Evolutionary conservation across 2,329 filamentous ascomycete species (phyloP).

Genomic region (Alternaria longipes): DNA sequence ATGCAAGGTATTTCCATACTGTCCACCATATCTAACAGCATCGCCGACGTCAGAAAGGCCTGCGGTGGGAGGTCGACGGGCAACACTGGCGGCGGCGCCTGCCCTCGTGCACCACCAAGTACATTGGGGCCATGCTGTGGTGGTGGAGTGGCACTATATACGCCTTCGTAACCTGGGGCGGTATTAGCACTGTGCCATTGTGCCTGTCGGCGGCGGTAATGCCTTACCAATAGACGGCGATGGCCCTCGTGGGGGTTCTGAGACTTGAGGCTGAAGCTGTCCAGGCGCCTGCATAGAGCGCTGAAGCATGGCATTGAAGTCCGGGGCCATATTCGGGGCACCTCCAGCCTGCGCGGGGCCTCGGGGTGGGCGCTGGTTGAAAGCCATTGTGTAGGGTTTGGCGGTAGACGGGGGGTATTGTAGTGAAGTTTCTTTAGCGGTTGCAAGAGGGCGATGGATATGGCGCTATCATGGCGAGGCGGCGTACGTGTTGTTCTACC

Average conservation of each 20-base stretch:
- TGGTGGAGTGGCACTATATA: constrained; percentile 52
- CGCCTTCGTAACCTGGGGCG: constrained; percentile 45
- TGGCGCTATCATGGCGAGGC: constrained; percentile 44
- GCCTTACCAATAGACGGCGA: constrained; percentile 39
- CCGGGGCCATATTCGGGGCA: constrained; percentile 40
- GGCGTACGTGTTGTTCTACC: constrained; percentile 25
- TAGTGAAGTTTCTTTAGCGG: constrained; percentile 28
- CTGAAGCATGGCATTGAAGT: constrained; percentile 51
- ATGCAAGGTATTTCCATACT: constrained; percentile 63
- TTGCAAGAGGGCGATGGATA: constrained; percentile 25
- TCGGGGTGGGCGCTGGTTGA: constrained; percentile 40
- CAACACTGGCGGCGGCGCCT: constrained; percentile 37
- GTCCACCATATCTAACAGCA: constrained; percentile 94
- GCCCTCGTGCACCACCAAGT: constrained; percentile 41
- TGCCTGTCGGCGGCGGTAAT: constrained; percentile 3
- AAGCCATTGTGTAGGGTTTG: constrained; percentile 34
- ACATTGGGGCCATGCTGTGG: constrained; percentile 60
- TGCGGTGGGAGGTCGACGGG: constrained; percentile 74
- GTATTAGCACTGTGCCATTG: constrained; percentile 26
- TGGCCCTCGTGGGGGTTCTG: constrained; percentile 36
- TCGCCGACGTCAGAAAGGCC: constrained; percentile 98
- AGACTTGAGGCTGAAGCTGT: constrained; percentile 31
- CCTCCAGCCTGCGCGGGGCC: constrained; percentile 42
- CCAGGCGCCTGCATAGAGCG: constrained; percentile 46
- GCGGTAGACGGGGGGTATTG: constrained; percentile 10